These are phyloP conservation scores for Myxozyma kluyveri DNA, from an alignment of 805 yeast species.

Conservation along the genomic window DNA sequence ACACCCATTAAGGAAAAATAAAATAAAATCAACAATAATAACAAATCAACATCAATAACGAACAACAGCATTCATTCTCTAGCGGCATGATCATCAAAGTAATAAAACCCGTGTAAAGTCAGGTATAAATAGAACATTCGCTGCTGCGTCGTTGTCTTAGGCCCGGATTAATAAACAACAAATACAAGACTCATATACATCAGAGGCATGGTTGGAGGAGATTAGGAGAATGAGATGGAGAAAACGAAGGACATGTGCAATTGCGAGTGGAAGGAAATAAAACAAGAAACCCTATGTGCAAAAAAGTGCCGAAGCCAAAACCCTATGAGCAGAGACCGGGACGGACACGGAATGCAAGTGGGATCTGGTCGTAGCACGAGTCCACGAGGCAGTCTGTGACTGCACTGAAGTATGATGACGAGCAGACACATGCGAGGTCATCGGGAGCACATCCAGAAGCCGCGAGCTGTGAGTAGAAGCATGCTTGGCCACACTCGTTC, in stretches of 20 bases:
- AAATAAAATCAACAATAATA: too few species aligned
- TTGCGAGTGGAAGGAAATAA: not conserved
- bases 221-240: not conserved
- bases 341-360: slow-evolving; percentile 29
- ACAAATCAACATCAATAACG: too few species aligned
- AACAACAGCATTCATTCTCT: too few species aligned
- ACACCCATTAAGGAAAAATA: too few species aligned
- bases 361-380: slow-evolving; percentile 28
- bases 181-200: not conserved
- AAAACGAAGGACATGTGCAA: not conserved
- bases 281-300: too few species aligned
- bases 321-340: slow-evolving; percentile 22
- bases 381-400: slow-evolving; percentile 30
- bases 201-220: not conserved
- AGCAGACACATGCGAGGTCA: slow-evolving; percentile 26
- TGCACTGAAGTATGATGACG: slow-evolving; percentile 30
- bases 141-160: not conserved
- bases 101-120: too few species aligned
- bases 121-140: slow-evolving; percentile 1
- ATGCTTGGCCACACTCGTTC: slow-evolving; percentile 28
- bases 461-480: slow-evolving; percentile 26
- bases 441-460: slow-evolving; percentile 24
- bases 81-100: too few species aligned
- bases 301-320: not conserved
- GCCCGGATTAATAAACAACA: not conserved